A percentile compares a stretch with the other conserved stretches of the same genome.
phyloP scores from a whole-genome alignment of 2,329 filamentous ascomycete genomes.

The Penicillium sp. region DNA sequence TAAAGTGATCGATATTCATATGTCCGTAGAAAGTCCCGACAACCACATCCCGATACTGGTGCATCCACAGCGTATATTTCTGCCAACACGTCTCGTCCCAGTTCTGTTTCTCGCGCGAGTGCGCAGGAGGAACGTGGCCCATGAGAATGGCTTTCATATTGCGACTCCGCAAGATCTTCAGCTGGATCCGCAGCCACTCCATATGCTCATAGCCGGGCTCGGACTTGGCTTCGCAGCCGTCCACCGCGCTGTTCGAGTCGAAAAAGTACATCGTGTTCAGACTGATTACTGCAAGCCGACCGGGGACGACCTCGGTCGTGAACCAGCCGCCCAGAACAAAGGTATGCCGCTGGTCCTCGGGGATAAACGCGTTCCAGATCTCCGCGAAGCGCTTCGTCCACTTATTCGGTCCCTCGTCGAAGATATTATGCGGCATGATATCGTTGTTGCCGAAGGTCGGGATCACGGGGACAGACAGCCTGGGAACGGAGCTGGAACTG shows the following conservation, averaged over 20 bases:
- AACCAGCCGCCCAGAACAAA: conserved; percentile 96
- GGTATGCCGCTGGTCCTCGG: conserved; percentile 85
- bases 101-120: conserved; percentile 77
- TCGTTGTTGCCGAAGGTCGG: conserved; percentile 97
- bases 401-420: conserved; percentile 79
- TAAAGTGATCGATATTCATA: conserved; percentile 98
- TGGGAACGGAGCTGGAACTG: conserved; percentile 36
- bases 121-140: conserved; percentile 89
- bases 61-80: conserved; percentile 89
- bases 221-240: conserved; percentile 76
- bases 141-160: conserved; percentile 94
- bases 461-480: conserved; percentile 75
- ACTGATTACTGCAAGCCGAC: conserved; percentile 84
- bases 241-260: conserved; percentile 86
- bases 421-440: conserved; percentile 94
- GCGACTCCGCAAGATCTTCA: conserved; percentile 77
- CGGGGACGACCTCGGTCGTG: conserved; percentile 85
- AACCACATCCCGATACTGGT: conserved; percentile 88
- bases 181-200: conserved; percentile 90
- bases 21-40: conserved; percentile 81
- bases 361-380: conserved; percentile 85
- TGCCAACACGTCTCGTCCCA: conserved; percentile 99
- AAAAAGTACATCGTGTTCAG: conserved; percentile 98
- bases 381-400: conserved; percentile 78
- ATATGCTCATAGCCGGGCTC: conserved; percentile 94